phyloP scores from a whole-genome alignment of 116 monocot species.

The Posidonia oceanica region DNA sequence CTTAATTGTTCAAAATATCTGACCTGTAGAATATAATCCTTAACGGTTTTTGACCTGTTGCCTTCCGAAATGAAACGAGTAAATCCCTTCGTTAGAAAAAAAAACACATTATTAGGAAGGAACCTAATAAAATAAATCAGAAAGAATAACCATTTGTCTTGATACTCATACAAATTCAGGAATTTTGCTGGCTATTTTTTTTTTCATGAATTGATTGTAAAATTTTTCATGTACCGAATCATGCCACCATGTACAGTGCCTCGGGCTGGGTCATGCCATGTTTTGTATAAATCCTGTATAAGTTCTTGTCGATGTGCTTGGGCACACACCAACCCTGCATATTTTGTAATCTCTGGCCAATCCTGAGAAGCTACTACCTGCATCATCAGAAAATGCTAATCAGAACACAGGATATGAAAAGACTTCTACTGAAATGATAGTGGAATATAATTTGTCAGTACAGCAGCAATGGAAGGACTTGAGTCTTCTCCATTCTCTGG shows the following conservation, averaged over 20 bases:
- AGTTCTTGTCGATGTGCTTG: conserved; percentile 65
- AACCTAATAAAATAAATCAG: neutral
- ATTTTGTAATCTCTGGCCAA: conserved; percentile 74
- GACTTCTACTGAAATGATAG: neutral
- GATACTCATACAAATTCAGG: too few species aligned
- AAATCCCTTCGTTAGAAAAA: conserved; percentile 38
- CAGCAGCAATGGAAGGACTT: conserved; percentile 44
- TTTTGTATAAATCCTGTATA: conserved; percentile 51
- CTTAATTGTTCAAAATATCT: neutral
- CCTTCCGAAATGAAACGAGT: conserved; percentile 43
- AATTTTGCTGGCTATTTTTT: too few species aligned
- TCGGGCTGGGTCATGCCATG: conserved; percentile 32
- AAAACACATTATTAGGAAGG: neutral
- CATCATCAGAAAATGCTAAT: neutral
- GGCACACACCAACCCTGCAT: conserved; percentile 46
- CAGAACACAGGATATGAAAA: neutral
- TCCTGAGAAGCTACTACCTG: conserved; percentile 82
- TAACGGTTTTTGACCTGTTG: conserved; percentile 53
- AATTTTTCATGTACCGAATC: conserved; percentile 24
- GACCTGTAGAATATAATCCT: conserved; percentile 73
- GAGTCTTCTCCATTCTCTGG: conserved; percentile 49
- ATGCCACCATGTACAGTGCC: conserved; percentile 48
- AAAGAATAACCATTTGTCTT: neutral
- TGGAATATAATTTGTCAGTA: conserved; percentile 6
- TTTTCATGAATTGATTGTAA: neutral